These are phyloP conservation scores for Zasmidium citrigriseum DNA, from an alignment of 2,329 filamentous ascomycete species.

Conservation along the genomic window DNA sequence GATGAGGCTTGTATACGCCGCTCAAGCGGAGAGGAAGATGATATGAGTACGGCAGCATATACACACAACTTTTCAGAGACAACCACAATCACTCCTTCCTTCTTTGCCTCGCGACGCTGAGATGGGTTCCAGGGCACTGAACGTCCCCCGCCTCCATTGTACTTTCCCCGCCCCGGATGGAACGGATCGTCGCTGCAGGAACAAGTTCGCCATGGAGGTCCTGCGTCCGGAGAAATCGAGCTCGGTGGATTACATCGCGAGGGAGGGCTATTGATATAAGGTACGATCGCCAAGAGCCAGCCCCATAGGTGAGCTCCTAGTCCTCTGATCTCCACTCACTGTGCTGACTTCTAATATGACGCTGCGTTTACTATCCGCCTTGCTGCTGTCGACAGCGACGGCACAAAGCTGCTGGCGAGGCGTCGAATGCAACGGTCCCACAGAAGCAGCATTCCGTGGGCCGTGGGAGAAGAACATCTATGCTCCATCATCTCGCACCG, in stretches of 20 bases:
- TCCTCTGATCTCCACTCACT: neutral
- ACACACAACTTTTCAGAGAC: too few relatives aligned
- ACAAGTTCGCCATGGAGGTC: neutral
- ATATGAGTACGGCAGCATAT: too few relatives aligned
- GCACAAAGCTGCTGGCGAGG: constrained; percentile 55
- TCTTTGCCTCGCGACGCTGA: neutral
- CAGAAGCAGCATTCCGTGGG: constrained; percentile 55
- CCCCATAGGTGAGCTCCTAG: neutral
- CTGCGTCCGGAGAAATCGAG: neutral
- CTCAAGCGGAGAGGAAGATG: too few relatives aligned
- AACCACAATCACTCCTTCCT: too few relatives aligned
- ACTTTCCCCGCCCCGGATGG: neutral
- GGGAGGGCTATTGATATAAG: neutral
- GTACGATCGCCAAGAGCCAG: constrained; percentile 1
- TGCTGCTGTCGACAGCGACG: neutral
- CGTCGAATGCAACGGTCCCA: constrained; percentile 54
- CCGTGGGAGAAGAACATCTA: constrained; percentile 61
- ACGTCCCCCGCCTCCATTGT: too few relatives aligned
- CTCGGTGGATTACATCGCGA: constrained; percentile 1
- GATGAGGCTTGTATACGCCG: too few relatives aligned
- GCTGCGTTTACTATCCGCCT: neutral
- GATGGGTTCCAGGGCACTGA: too few relatives aligned
- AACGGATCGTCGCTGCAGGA: neutral
- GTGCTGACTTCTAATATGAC: too few relatives aligned
- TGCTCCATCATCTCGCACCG: constrained; percentile 54